Evolutionary conservation across 768 basidiomycete genomes (phyloP), one percentile per base, ranked within the genome.

Genomic region (Tulasnella sp.): DNA sequence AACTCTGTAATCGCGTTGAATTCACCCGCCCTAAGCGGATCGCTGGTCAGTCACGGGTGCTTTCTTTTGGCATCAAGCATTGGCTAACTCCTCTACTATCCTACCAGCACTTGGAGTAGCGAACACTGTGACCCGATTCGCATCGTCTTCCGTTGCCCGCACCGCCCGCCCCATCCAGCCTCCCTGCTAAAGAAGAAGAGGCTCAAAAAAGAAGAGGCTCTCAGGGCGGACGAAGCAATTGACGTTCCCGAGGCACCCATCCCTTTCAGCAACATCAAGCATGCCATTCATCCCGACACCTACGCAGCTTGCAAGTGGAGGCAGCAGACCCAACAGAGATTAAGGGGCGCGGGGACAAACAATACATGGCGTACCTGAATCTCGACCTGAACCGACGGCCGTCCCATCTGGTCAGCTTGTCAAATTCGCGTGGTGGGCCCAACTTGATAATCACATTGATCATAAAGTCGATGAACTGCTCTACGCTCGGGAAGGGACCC

Each of bases 191-290:
- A 27, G 27, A 68, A 14, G 62, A 68, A 68, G 62, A 68, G 62
- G 62, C 34, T 34, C n/a, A n/a, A n/a, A n/a, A n/a, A n/a, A n/a
- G n/a, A n/a, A n/a, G n/a, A n/a, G n/a, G n/a, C n/a, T n/a, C 62
- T 68, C 12, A 34, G 36, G 27, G 62, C 62, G 12, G 62, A 68
- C 31, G 62, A 68, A 36, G 62, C 62, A 14, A 68, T 68, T 14
- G 62, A 68, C 62, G 62, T 34, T 1, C 21, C 68, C 18, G 76
- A 62, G 46, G 56, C 52, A 21, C 73, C 68, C n/a, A 48, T 58
- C 12, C 83, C 85, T 0, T 88, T 88, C 82, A 36, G 79, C 24
- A 82, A 83, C 24, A 80, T 88, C 19, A 83, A 85, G 80, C 84
- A 83, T 12, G 80, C 82, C 44, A 82, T 88, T 77, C 79, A 83